Base-by-base conservation (phyloP, 805 yeast genomes). In the Saturnispora bothae region DNA sequence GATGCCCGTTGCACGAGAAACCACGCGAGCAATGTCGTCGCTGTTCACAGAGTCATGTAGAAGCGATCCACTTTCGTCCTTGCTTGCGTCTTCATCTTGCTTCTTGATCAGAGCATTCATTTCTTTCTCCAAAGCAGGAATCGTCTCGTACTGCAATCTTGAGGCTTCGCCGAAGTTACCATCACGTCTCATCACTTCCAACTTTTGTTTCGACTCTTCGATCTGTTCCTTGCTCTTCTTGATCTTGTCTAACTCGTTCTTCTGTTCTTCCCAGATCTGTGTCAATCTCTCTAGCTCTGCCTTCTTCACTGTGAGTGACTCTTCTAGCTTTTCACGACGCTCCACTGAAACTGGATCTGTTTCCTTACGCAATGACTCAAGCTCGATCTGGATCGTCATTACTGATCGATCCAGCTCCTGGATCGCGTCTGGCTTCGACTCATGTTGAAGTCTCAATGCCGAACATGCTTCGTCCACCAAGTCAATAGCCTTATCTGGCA, bases 391-490 rank as follows among this genome's bases (percentile, higher is more conserved):
- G 44, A 92, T 80, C 4, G 95, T 92, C 86, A 89, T 85, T 33
- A 89, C 77, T 21, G 78, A 69, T 44, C 97, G 73, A 56, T 89
- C 97, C 42, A 89, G 66, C 33, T 78, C 83, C 51, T 86, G 89
- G 38, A 92, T 83, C 2, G 88, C 84, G 53, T 89, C 98, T 0
- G 98, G 98, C 56, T 86, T 88, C 2, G 96, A 85, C 61, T 89
- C 98, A 56, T 92, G 97, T 59, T 89, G 98, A 42, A 89, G 65
- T 47, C 98, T 68, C 42, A 89, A 66, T 0, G 95, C 94, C 3
- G 96, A 92, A 63, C 97, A 88, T 0, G 97, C 96, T 56, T 89
- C 98, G 61, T 89, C 98, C 2, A 89, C 92, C 47, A 89, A 69
- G 59, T 89, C 98, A 47, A 89, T 89, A 16, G 97, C 97, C 64